Evolutionary conservation across 2,329 filamentous ascomycete genomes (phyloP), one percentile per base, ranked within the genome.

Genomic region (Fusarium austroafricanum): DNA sequence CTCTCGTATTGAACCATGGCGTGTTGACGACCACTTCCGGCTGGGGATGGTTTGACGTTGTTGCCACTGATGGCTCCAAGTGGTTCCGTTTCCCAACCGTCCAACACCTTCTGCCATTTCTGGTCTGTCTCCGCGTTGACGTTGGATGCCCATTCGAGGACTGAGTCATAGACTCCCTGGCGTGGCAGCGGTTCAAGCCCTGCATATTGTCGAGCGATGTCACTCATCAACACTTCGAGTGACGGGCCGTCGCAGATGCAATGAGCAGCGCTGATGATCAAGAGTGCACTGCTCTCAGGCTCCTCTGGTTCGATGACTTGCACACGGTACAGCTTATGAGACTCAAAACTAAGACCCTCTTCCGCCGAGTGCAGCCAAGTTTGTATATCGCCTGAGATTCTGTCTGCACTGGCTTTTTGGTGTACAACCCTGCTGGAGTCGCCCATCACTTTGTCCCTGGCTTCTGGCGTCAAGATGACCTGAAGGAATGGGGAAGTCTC

Each of bases 211-310:
- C 51, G 26, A 5, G 20, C 2, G 1, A 67, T 50, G 1, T 67
- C 64, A 6, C 17, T 20, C 42, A 64, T 49, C 6, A 67, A 11
- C 0, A 63, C 63, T 18, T 67, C 64, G 0, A 67, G 43, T 2
- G 64, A 67, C 1, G 63, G 44, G 0, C 64, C 63, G 7, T 67
- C 64, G 1, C 63, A 67, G 8, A 67, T 53, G 5, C 64, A 67
- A 5, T 67, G 64, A 0, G 64, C 63, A 5, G 40, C 23, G 2
- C 64, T 67, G 14, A 67, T 23, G 33, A 53, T 14, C 21, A 67
- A 7, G 3, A 67, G n/a, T 0, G 42, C 33, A 9, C 38, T n/a
- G 6, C 2, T 26, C 3, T 12, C 11, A 3, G 18, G 4, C 6
- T 33, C 15, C 2, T 35, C 17, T 0, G 38, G 15, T 6, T 67